Percentiles rank a stretch among this genome's conserved stretches.
These are phyloP conservation scores for Beauveria scarabaeidicola DNA, from an alignment of 2,329 filamentous ascomycete species.

Conservation along the genomic window DNA sequence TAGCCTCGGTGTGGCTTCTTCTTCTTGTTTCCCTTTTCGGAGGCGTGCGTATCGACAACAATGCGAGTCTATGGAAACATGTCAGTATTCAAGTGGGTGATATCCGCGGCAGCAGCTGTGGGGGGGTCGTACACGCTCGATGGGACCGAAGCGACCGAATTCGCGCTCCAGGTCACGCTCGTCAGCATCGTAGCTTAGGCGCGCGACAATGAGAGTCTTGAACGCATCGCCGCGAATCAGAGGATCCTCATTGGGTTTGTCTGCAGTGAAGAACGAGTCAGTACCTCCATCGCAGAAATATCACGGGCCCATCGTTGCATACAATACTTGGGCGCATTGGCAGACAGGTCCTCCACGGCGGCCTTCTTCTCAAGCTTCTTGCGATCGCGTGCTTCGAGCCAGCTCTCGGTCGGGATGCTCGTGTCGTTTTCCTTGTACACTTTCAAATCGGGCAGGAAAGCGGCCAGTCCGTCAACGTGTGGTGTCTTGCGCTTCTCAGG, in stretches of 20 bases:
- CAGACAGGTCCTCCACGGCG: conserved; percentile 52
- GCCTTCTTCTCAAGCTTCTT: conserved; percentile 73
- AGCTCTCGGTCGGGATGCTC: conserved; percentile 81
- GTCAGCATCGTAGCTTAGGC: conserved; percentile 81
- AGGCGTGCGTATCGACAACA: conserved; percentile 65
- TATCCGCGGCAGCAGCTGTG: background rate
- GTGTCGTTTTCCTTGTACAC: conserved; percentile 71
- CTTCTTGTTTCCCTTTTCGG: conserved; percentile 64
- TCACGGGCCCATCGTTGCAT: background rate
- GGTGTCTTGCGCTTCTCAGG: conserved; percentile 74
- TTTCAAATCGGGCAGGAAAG: conserved; percentile 63
- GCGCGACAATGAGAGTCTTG: conserved; percentile 87
- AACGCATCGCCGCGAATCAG: conserved; percentile 91
- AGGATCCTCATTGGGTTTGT: conserved; percentile 73
- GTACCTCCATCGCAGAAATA: conserved; percentile 10
- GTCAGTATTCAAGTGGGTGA: background rate
- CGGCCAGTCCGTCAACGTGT: conserved; percentile 62
- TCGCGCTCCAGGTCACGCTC: conserved; percentile 87
- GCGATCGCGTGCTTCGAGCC: conserved; percentile 80
- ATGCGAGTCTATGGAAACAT: conserved; percentile 63
- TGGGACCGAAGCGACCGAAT: conserved; percentile 86
- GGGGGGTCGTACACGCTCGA: conserved; percentile 66
- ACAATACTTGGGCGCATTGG: conserved; percentile 60
- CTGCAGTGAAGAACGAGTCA: conserved; percentile 34
- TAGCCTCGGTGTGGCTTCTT: conserved; percentile 82